Base-by-base conservation (phyloP, 192 early-diverging fungal genomes). In the Spinellus fusiger region DNA sequence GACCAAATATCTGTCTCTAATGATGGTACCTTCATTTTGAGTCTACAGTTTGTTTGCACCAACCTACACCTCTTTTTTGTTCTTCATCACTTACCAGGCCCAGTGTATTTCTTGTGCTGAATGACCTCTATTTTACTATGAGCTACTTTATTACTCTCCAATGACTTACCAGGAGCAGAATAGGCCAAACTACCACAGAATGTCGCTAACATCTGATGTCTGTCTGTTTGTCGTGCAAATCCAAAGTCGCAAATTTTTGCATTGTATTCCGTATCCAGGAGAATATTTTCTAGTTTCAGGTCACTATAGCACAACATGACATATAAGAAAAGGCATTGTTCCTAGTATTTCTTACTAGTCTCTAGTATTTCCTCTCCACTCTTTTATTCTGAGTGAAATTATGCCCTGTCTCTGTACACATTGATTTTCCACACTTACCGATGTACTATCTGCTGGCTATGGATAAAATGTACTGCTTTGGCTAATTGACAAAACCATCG, bases 1-100 rank as follows among this genome's bases (percentile, higher is more conserved):
- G 88, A 90, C 94, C 94, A 98, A 54, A 98, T 77, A 79, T 98
- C 96, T 8, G 93, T 94, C 44, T 65, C 72, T 71, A 44, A 29
- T 20, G n/a, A 25, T 3, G 20, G 20, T n/a, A 54, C 34, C 2
- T 10, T 5, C 7, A 49, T 18, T n/a, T n/a, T n/a, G n/a, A n/a
- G n/a, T n/a, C n/a, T n/a, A n/a, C n/a, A n/a, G n/a, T n/a, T n/a
- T n/a, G n/a, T n/a, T n/a, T n/a, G n/a, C n/a, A n/a, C n/a, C n/a
- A n/a, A n/a, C n/a, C n/a, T n/a, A n/a, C n/a, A n/a, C n/a, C n/a
- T n/a, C n/a, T n/a, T n/a, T n/a, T n/a, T n/a, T 44, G 13, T 3
- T 44, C 4, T 44, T 3, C 2, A 6, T 44, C 18, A 44, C 40
- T 44, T 77, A 84, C 85, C 88, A 68, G 86, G 82, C 6, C 91